These are phyloP conservation scores for Globisporangium cylindrosporum DNA, from an alignment of 352 stramenopile species.

Conservation along the genomic window DNA sequence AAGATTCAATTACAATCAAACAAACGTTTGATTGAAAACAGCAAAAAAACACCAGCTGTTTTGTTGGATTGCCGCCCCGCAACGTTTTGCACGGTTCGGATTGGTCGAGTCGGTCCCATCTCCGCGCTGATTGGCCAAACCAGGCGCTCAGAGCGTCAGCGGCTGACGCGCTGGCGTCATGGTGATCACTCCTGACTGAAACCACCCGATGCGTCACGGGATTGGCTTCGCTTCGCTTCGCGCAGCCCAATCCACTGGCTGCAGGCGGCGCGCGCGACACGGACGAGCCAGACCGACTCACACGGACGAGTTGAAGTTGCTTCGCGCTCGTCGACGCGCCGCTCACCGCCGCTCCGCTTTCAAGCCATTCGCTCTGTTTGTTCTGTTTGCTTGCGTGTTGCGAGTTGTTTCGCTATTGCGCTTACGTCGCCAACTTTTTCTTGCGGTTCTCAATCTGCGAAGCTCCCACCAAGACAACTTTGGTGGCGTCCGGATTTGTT, in stretches of 20 bases:
- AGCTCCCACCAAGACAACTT: not conserved
- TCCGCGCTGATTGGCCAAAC: constrained; percentile 19
- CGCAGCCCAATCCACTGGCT: not conserved
- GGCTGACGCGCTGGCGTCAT: constrained; percentile 18
- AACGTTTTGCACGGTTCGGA: not conserved
- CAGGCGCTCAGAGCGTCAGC: not conserved
- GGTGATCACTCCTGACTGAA: not conserved
- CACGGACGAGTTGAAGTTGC: constrained; percentile 12
- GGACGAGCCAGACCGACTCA: constrained; percentile 1
- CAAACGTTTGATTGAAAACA: constrained; percentile 19
- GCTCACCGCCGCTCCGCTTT: not conserved
- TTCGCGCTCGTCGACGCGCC: constrained; percentile 1
- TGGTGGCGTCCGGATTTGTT: not conserved
- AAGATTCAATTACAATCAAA: constrained; percentile 9
- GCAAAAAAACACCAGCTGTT: not conserved
- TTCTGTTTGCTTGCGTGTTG: not conserved
- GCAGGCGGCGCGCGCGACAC: not conserved
- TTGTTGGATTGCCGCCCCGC: not conserved
- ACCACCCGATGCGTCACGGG: not conserved
- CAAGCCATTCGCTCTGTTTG: not conserved
- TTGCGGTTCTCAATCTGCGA: constrained; percentile 8
- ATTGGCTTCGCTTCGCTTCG: not conserved
- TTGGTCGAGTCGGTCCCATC: constrained; percentile 1
- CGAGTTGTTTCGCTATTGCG: not conserved
- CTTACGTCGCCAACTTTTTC: constrained; percentile 10